Base-by-base conservation (phyloP, 2,329 filamentous ascomycete species). In the Pestalotiopsis sp. region DNA sequence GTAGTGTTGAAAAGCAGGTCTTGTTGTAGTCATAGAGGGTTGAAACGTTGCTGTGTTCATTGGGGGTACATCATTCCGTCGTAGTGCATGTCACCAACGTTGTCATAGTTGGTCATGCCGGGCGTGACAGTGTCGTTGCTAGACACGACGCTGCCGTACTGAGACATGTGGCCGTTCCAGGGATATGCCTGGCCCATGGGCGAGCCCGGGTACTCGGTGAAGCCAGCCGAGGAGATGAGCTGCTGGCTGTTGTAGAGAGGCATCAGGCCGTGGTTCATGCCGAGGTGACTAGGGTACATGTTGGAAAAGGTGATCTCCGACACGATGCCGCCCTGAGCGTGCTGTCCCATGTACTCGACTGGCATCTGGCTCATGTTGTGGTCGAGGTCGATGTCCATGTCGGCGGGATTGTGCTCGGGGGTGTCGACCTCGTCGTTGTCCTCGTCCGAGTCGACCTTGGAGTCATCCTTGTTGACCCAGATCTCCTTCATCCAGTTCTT, bases 401-500 rank as follows among this genome's bases (percentile, higher is more conserved):
- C 74, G 11, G 78, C 80, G 20, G 79, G 78, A 25, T 81, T 79
- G 25, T 80, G 80, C 56, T 80, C 79, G 9, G 76, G n/a, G 17
- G 12, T 70, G 14, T 82, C 74, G 7, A 78, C 80, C 17, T 80
- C 79, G n/a, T 82, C 80, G 25, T 80, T 81, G 52, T 80, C 79
- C 1, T 83, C 82, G 23, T 79, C 77, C 14, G 75, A 74, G 23
- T 78, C 76, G 41, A 71, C 69, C 13, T 74, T 68, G 36, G 69
- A 68, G 39, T 78, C 76, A 67, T 75, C 71, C 49, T 80, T 78
- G 69, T 77, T 75, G 69, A 85, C 85, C 49, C 78, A 79, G 59
- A 88, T 81, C 75, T 88, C 85, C 20, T 82, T 80, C 81, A 91
- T 88, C 89, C 88, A 91, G 66, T 82, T 80, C 80, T 88, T 88